phyloP scores from a whole-genome alignment of 257 asterid genomes.

The Dorcoceras hygrometricum region DNA sequence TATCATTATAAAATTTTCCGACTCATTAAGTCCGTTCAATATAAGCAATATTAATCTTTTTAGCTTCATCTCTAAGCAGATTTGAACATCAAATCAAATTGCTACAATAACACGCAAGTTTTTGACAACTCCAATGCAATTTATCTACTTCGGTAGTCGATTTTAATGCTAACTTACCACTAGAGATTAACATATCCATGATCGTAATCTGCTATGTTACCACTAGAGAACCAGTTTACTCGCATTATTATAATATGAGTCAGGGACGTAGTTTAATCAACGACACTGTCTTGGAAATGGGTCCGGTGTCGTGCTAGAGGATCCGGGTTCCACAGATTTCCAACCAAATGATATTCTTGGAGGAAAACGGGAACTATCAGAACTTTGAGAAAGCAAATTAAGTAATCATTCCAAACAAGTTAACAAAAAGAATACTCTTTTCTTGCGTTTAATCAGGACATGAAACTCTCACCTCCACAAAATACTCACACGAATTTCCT shows the following conservation, averaged over 20 bases:
- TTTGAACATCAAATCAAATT: not conserved
- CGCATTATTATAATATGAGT: not conserved
- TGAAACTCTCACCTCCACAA: not conserved
- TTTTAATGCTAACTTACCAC: not conserved
- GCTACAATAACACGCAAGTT: not conserved
- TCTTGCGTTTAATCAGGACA: not conserved
- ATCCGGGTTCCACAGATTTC: not conserved
- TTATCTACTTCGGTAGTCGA: not conserved
- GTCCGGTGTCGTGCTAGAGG: too few species aligned
- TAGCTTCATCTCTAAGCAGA: not conserved
- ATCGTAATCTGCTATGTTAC: too few species aligned
- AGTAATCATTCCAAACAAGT: not conserved
- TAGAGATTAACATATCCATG: not conserved
- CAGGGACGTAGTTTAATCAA: not conserved
- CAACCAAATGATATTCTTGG: not conserved
- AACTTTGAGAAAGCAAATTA: not conserved
- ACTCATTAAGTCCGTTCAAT: not conserved
- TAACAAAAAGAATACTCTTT: not conserved
- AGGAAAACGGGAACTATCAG: not conserved
- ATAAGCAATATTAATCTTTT: not conserved
- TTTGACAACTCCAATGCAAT: not conserved
- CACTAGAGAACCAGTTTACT: not conserved
- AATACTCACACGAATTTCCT: slow-evolving; percentile 11
- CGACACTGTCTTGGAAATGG: too few species aligned
- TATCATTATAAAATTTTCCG: not conserved